phyloP scores from a whole-genome alignment of 2,329 filamentous ascomycete genomes.

The Cylindrodendrum hubeiense region DNA sequence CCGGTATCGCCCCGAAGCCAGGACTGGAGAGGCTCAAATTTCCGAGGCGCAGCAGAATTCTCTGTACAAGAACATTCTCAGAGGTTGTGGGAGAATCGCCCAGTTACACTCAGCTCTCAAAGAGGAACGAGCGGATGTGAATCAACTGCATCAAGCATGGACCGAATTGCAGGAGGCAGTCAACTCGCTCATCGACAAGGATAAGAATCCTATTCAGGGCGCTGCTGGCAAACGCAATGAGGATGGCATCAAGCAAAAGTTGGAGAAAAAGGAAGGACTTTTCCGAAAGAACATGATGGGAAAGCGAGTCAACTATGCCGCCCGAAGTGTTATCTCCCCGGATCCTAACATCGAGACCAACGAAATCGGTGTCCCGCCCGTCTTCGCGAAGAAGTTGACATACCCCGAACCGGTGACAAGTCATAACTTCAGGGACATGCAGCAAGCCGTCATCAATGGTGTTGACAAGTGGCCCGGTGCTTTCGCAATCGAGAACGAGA shows the following conservation, averaged over 20 bases:
- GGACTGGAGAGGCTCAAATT: constrained; percentile 83
- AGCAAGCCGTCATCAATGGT: constrained; percentile 96
- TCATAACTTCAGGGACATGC: constrained; percentile 96
- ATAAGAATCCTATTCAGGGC: constrained; percentile 86
- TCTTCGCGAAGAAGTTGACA: constrained; percentile 95
- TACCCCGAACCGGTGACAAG: constrained; percentile 98
- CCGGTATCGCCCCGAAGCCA: constrained; percentile 87
- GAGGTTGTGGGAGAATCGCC: constrained; percentile 78
- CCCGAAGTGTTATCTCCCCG: constrained; percentile 96
- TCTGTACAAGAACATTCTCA: constrained; percentile 87
- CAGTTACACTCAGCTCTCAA: constrained; percentile 72
- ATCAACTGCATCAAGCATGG: constrained; percentile 84
- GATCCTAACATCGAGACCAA: constrained; percentile 99
- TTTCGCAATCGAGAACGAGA: constrained; percentile 94
- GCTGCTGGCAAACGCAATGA: constrained; percentile 82
- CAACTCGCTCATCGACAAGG: constrained; percentile 92
- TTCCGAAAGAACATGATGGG: constrained; percentile 99
- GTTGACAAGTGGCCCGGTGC: constrained; percentile 95
- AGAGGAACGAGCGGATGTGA: constrained; percentile 64
- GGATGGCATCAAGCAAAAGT: constrained; percentile 95
- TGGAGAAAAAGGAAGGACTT: constrained; percentile 98
- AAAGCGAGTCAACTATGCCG: constrained; percentile 98
- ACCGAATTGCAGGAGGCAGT: constrained; percentile 88
- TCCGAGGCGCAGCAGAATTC: constrained; percentile 90
- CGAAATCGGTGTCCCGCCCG: constrained; percentile 97